Conservation (phyloP, 352 stramenopile genomes). For the Globisporangium solare region DNA sequence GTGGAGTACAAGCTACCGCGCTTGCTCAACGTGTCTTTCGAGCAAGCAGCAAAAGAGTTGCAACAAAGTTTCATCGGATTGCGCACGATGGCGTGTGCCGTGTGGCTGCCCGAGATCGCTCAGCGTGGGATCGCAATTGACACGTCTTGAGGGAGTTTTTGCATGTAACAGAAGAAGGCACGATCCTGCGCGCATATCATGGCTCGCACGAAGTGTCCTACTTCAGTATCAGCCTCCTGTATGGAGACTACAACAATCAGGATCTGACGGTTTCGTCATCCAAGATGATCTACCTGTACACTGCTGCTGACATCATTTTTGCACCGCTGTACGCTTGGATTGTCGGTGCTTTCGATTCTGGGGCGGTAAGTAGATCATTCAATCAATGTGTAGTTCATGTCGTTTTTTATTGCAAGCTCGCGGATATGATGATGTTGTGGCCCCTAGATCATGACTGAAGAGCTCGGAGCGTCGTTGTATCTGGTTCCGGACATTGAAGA, state of each 20-base stretch:
- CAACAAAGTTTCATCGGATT: conserved; percentile 40
- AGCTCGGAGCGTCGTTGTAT: conserved; percentile 35
- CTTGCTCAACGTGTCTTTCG: conserved; percentile 38
- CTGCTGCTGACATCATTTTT: conserved; percentile 45
- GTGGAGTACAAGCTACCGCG: conserved; percentile 43
- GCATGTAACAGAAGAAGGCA: conserved; percentile 34
- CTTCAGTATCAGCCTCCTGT: conserved; percentile 40
- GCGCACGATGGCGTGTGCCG: conserved; percentile 17
- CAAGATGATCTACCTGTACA: conserved; percentile 41
- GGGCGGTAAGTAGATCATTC: conserved; percentile 17
- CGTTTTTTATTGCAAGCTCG: not conserved
- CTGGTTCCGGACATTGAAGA: conserved; percentile 36
- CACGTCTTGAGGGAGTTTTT: conserved; percentile 42
- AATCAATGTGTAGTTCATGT: not conserved
- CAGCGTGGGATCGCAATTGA: conserved; percentile 42
- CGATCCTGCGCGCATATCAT: conserved; percentile 40
- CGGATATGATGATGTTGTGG: not conserved
- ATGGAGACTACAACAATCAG: conserved; percentile 20
- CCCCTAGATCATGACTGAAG: conserved; percentile 32
- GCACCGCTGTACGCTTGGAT: conserved; percentile 48
- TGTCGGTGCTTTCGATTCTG: conserved; percentile 43
- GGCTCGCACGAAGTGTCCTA: conserved; percentile 42
- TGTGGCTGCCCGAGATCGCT: conserved; percentile 36
- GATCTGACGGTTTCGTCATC: conserved; percentile 21
- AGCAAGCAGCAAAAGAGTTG: conserved; percentile 34